These are phyloP conservation scores for Daucus carota DNA, from an alignment of 129 eudicot genomes.

Conservation along the genomic window DH1_v3.0 NC_030388.2:32450001-32450500, in stretches of 20 bases:
- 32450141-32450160: background rate
- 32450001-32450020: slow-evolving; percentile 4
- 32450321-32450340: background rate
- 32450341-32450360: no score
- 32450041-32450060: slow-evolving; percentile 4
- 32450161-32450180: background rate
- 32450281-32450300: background rate
- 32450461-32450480: background rate
- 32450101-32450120: background rate
- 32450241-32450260: background rate
- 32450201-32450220: background rate
- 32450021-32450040: slow-evolving; percentile 7
- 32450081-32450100: slow-evolving; percentile 8
- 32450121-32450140: background rate
- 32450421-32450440: no score
- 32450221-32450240: background rate
- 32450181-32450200: background rate
- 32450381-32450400: no score
- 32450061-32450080: slow-evolving; percentile 6
- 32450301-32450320: background rate
- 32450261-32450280: background rate
- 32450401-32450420: no score
- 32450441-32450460: no score
- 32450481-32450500: background rate
- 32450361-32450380: no score